Evolutionary conservation across 2,329 filamentous ascomycete species (phyloP), one percentile per base, ranked within the genome.

Genomic region (Paradendryphiella salina): DNA sequence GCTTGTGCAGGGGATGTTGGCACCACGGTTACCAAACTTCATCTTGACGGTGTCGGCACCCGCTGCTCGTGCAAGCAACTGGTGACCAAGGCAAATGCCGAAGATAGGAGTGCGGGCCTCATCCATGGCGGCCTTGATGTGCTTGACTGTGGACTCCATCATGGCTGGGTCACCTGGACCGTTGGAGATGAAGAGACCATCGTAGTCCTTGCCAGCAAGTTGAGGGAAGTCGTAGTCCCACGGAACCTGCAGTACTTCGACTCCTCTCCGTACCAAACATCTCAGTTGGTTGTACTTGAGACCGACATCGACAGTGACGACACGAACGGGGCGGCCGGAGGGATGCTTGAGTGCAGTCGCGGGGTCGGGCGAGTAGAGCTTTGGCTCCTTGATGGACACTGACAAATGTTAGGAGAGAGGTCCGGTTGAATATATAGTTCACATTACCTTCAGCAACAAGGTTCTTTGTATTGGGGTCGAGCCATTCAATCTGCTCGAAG

Each of bases 1-100:
- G 77, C 89, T 96, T 9, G 93, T 97, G 80, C 92, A 96, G 36
- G 94, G 94, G 68, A 99, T 97, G 78, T 99, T 99, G 80, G 96
- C 90, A 35, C 93, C 94, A 68, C 94, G 90, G 79, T 99, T 99
- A 78, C 94, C 94, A 69, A 96, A 99, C 82, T 97, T 97, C 90
- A 99, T 96, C 82, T 99, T 99, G 67, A 82, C 76, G 0, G 94
- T 97, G 38, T 81, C 81, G 38, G 92, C 93, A 47, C 93, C 93
- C 26, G 91, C 85, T 50, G 93, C 91, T 64, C 91, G 84, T 46
- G 93, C 91, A 44, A 97, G 85, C 62, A 97, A 82, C 77, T 97
- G 93, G 74, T 97, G 93, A 50, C 93, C 93, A 64, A 97, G 78
- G 79, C 93, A 97, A 71, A 97, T 97, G 79, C 93, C 93, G 63